These are phyloP conservation scores for Fusarium sp. DNA, from an alignment of 2,329 filamentous ascomycete species.

Conservation along the genomic window DNA sequence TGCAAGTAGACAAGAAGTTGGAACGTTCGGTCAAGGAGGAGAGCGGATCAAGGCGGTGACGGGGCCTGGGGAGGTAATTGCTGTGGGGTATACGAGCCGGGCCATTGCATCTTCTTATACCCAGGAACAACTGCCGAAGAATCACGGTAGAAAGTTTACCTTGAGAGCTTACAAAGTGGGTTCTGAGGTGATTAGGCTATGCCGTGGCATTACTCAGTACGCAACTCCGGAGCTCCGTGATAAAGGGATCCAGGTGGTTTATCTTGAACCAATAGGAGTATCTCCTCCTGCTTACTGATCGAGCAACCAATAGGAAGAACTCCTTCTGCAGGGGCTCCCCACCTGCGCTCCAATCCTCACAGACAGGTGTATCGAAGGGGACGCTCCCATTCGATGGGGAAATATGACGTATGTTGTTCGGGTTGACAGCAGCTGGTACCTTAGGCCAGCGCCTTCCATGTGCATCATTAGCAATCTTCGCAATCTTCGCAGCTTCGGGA, in stretches of 20 bases:
- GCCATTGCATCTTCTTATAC: conserved; percentile 11
- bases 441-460: not conserved
- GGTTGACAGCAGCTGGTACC: too few species aligned
- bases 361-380: not conserved
- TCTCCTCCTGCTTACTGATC: not conserved
- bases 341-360: not conserved
- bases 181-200: conserved; percentile 16
- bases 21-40: too few species aligned
- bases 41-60: not conserved
- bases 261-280: not conserved
- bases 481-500: not conserved
- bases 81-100: not conserved
- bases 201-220: conserved; percentile 4
- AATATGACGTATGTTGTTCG: not conserved
- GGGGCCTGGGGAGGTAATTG: not conserved
- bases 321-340: not conserved
- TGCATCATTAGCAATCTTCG: too few species aligned
- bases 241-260: not conserved
- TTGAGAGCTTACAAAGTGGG: not conserved
- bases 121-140: conserved; percentile 3
- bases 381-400: not conserved
- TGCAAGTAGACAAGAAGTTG: too few species aligned
- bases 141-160: conserved; percentile 6
- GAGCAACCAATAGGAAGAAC: conserved; percentile 6
- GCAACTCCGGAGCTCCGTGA: conserved; percentile 23